Conservation (phyloP, 495 filamentous ascomycete species). For the Aspergillus diversus region DNA sequence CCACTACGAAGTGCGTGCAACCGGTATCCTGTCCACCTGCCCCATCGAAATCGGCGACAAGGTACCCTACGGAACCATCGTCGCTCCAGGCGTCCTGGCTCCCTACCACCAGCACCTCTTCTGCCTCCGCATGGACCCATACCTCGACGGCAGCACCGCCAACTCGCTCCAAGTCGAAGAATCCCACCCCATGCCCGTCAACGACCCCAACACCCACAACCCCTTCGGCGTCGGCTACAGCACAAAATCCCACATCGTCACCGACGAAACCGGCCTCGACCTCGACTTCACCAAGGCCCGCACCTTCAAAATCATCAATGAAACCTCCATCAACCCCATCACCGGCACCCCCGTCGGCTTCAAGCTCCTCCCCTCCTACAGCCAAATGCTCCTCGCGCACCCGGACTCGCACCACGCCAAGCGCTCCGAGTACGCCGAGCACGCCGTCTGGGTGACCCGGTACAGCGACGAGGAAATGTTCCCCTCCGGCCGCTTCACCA, state of each 20-base stretch:
- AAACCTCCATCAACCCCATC: slow-evolving; percentile 64
- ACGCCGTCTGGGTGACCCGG: slow-evolving; percentile 78
- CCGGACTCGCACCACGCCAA: slow-evolving; percentile 68
- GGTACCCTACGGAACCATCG: slow-evolving; percentile 75
- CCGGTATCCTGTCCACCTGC: slow-evolving; percentile 80
- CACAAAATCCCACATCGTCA: too few relatives aligned
- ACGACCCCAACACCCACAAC: slow-evolving; percentile 58
- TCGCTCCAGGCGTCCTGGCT: slow-evolving; percentile 81
- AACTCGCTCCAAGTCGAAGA: slow-evolving; percentile 74
- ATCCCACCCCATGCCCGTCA: slow-evolving; percentile 67
- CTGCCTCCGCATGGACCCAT: slow-evolving; percentile 81
- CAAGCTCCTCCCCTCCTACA: slow-evolving; percentile 70
- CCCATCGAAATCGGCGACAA: slow-evolving; percentile 63
- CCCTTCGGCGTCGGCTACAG: slow-evolving; percentile 78
- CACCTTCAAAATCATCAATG: slow-evolving; percentile 81
- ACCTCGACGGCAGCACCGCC: slow-evolving; percentile 70
- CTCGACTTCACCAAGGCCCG: slow-evolving; percentile 64
- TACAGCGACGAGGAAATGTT: slow-evolving; percentile 80
- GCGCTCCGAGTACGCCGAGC: slow-evolving; percentile 79
- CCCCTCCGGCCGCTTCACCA: slow-evolving; percentile 80
- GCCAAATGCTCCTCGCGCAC: slow-evolving; percentile 80
- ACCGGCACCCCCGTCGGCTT: slow-evolving; percentile 75
- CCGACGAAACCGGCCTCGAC: slow-evolving; percentile 66
- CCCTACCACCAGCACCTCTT: slow-evolving; percentile 89
- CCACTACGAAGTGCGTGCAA: slow-evolving; percentile 80